These are phyloP conservation scores for Aurantiochytrium sp. DNA, from an alignment of 108 stramenopile genomes.

Conservation along the genomic window DNA sequence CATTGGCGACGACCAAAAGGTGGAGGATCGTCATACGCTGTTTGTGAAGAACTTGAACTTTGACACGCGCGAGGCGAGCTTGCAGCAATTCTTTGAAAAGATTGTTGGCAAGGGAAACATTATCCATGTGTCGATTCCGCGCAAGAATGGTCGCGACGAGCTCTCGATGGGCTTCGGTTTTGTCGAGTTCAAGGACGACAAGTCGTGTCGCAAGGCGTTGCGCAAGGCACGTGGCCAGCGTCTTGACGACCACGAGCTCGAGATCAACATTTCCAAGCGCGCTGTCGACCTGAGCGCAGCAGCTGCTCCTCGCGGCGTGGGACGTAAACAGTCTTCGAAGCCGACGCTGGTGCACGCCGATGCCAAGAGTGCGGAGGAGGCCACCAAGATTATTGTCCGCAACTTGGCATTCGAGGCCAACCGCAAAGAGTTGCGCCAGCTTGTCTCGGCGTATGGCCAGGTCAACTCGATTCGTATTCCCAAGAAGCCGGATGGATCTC, in stretches of 20 bases:
- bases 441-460: constrained; percentile 85
- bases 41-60: constrained; percentile 95
- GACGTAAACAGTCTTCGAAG: neutral
- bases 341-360: neutral
- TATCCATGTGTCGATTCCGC: constrained; percentile 68
- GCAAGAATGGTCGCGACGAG: constrained; percentile 55
- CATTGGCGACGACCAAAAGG: neutral
- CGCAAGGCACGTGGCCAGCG: constrained; percentile 66
- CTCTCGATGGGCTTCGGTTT: constrained; percentile 95
- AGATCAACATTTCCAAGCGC: constrained; percentile 71
- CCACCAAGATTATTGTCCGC: constrained; percentile 76
- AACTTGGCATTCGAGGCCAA: constrained; percentile 96
- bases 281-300: neutral
- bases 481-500: constrained; percentile 85
- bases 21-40: constrained; percentile 42
- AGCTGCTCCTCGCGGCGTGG: neutral
- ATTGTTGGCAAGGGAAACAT: constrained; percentile 52
- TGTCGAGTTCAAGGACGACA: constrained; percentile 76
- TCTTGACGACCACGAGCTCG: constrained; percentile 80
- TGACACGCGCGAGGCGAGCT: constrained; percentile 65
- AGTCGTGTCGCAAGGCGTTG: constrained; percentile 64
- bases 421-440: constrained; percentile 70
- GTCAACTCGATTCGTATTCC: constrained; percentile 89
- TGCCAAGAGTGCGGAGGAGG: neutral
- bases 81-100: constrained; percentile 56